Percentiles rank a stretch among this genome's conserved stretches.
These are phyloP conservation scores for Scheffersomyces insectosa DNA, from an alignment of 1,139 yeast genomes.

Conservation along the genomic window DNA sequence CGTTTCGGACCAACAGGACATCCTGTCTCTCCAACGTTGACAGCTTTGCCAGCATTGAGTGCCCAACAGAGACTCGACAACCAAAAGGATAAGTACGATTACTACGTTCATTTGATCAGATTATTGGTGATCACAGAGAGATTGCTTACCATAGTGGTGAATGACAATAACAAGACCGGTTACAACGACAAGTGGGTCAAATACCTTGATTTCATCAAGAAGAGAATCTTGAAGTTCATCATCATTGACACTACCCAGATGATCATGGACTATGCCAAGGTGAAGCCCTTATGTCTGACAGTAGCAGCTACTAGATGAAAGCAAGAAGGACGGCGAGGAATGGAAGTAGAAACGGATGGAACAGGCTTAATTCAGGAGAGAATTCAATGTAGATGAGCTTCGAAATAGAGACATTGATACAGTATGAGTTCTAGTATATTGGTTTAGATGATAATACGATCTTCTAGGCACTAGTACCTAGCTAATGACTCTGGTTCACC, in stretches of 20 bases:
- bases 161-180: slow-evolving; percentile 14
- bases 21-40: slow-evolving; percentile 6
- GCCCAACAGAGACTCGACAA: slow-evolving; percentile 32
- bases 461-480: too few relatives aligned
- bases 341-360: too few relatives aligned
- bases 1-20: slow-evolving; percentile 2
- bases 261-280: slow-evolving; percentile 38
- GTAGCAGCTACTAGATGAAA: too few relatives aligned
- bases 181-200: slow-evolving; percentile 21
- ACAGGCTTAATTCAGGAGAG: too few relatives aligned
- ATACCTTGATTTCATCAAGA: slow-evolving; percentile 40
- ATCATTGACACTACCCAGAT: slow-evolving; percentile 41
- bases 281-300: slow-evolving; percentile 14
- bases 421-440: too few relatives aligned
- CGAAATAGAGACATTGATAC: too few relatives aligned
- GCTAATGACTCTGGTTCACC: too few relatives aligned
- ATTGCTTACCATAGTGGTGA: slow-evolving; percentile 18
- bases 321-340: too few relatives aligned
- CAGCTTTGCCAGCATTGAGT: slow-evolving; percentile 17
- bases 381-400: too few relatives aligned
- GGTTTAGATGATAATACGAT: too few relatives aligned
- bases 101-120: slow-evolving; percentile 29
- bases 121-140: slow-evolving; percentile 13
- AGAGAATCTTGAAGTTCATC: slow-evolving; percentile 37
- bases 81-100: slow-evolving; percentile 36